A percentile compares a stretch with the other conserved stretches of the same genome.
phyloP scores from a whole-genome alignment of 768 basidiomycete genomes.

The Cyathus striatus region DNA sequence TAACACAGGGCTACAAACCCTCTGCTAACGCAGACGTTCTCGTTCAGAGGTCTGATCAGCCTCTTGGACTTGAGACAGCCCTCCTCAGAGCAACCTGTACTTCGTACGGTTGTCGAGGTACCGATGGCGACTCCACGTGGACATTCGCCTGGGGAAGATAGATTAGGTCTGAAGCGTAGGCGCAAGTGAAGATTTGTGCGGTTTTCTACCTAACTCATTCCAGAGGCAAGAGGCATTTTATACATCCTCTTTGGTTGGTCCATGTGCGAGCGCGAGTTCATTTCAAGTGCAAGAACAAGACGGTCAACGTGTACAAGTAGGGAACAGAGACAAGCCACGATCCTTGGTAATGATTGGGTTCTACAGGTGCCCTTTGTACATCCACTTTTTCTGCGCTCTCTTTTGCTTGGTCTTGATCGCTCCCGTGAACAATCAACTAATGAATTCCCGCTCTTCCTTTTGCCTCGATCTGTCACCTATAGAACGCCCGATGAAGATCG shows the following conservation, averaged over 20 bases:
- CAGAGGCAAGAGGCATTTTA: conserved; percentile 12
- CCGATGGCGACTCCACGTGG: no score
- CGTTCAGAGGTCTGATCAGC: conserved; percentile 37
- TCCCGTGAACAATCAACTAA: conserved; percentile 45
- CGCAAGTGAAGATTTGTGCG: background rate
- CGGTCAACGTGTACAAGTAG: conserved; percentile 7
- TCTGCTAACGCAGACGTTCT: conserved; percentile 6
- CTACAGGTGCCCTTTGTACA: conserved; percentile 17
- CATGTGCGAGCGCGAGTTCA: background rate
- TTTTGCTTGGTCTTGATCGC: conserved; percentile 32
- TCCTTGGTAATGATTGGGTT: conserved; percentile 31
- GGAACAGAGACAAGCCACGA: conserved; percentile 36
- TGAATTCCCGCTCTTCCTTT: conserved; percentile 28
- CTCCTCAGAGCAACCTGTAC: no score
- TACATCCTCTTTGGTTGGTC: background rate
- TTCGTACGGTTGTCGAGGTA: no score
- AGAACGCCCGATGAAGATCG: conserved; percentile 99
- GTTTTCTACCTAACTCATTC: conserved; percentile 21
- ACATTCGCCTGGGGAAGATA: no score
- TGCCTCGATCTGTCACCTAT: conserved; percentile 26
- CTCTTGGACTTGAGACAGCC: conserved; percentile 16
- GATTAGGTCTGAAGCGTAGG: background rate
- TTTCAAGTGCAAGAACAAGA: conserved; percentile 1
- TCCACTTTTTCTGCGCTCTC: conserved; percentile 26
- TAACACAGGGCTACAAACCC: no score